Conservation (phyloP, 2,329 filamentous ascomycete species). For the Pseudogymnoascus sp. region DNA sequence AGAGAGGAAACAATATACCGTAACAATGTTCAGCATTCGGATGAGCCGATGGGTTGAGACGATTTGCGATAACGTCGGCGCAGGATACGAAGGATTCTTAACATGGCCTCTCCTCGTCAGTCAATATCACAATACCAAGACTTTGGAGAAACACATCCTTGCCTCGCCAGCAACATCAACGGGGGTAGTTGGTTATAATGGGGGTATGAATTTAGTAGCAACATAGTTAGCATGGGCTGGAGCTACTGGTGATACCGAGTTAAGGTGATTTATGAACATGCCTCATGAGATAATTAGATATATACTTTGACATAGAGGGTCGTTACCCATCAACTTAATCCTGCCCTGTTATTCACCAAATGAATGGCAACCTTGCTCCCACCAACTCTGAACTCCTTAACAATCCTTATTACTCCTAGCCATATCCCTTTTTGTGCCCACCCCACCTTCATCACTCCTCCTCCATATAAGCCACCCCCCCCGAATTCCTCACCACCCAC, state of each 20-base stretch:
- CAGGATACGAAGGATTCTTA: background rate
- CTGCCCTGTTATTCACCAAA: background rate
- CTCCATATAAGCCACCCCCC: background rate
- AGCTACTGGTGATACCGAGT: background rate
- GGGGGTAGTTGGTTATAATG: background rate
- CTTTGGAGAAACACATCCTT: background rate
- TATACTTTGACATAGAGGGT: background rate
- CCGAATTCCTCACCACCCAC: background rate
- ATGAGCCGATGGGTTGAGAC: slow-evolving; percentile 15
- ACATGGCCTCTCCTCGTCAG: slow-evolving; percentile 5
- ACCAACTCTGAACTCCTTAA: background rate
- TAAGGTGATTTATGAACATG: background rate
- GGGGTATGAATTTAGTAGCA: background rate
- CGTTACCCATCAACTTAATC: background rate
- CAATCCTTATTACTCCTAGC: background rate
- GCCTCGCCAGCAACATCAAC: background rate
- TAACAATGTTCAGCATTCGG: slow-evolving; percentile 15
- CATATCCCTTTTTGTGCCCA: background rate
- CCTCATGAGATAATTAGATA: background rate
- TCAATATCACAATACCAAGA: background rate
- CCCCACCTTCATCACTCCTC: background rate
- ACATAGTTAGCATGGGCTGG: background rate
- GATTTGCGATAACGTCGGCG: slow-evolving; percentile 8
- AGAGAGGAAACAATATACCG: slow-evolving; percentile 16
- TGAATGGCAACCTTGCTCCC: background rate